Evolutionary conservation across 495 filamentous ascomycete genomes (phyloP).

Genomic region (Letharia columbiana): DNA sequence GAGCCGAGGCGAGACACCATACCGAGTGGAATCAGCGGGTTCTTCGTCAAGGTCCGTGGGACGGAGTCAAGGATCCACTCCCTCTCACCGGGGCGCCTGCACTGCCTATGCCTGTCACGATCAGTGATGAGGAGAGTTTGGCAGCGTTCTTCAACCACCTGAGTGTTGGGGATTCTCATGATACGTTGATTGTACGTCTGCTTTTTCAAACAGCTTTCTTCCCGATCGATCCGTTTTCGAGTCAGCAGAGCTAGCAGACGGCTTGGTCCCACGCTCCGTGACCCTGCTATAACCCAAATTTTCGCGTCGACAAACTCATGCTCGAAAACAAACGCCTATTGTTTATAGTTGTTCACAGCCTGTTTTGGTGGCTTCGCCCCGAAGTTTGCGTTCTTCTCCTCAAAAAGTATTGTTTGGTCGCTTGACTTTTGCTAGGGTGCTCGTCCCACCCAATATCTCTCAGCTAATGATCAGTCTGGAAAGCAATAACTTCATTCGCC

Average conservation of each 20-base stretch:
- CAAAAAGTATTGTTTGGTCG: too few species aligned
- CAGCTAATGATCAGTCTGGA: conserved; percentile 30
- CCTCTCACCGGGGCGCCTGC: background rate
- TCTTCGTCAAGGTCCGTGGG: conserved; percentile 10
- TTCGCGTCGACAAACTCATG: background rate
- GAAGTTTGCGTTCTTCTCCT: too few species aligned
- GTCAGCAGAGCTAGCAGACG: background rate
- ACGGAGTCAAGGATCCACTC: conserved; percentile 4
- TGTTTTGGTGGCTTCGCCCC: too few species aligned
- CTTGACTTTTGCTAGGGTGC: background rate
- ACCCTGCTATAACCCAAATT: background rate
- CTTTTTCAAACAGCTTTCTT: background rate
- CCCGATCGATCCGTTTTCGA: background rate
- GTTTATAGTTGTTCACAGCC: too few species aligned
- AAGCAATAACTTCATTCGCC: conserved; percentile 30
- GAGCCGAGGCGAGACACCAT: background rate
- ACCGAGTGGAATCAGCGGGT: conserved; percentile 1
- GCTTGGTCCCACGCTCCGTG: background rate
- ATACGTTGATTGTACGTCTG: background rate
- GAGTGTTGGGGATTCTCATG: background rate
- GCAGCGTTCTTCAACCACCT: conserved; percentile 9
- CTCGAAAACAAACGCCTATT: background rate
- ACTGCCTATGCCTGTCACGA: conserved; percentile 12
- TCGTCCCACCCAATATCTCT: conserved; percentile 34
- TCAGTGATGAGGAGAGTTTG: conserved; percentile 9